Conservation (phyloP, 1,284 basidiomycete species). For the Microbotryum scabiosae region DNA sequence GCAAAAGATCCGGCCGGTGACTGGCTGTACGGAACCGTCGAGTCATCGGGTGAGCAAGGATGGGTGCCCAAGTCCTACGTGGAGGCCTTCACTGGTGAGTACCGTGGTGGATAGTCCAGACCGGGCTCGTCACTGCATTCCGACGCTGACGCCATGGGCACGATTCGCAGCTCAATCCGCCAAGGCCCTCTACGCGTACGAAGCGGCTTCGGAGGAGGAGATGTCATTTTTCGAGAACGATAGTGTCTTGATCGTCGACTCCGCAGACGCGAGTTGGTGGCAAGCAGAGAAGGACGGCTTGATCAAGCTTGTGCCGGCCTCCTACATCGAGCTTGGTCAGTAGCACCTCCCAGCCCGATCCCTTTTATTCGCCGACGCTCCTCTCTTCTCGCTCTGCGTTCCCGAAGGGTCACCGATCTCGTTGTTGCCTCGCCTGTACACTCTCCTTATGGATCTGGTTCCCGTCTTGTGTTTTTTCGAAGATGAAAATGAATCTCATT, state of each 20-base stretch:
- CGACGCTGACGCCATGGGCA: background rate
- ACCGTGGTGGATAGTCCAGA: background rate
- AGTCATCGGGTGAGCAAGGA: slow-evolving; percentile 61
- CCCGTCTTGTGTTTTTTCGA: background rate
- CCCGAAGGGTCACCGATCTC: slow-evolving; percentile 9
- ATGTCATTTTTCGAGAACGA: slow-evolving; percentile 74
- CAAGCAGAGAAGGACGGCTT: slow-evolving; percentile 75
- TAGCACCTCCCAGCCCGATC: slow-evolving; percentile 1
- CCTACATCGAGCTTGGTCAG: slow-evolving; percentile 58
- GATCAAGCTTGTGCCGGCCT: slow-evolving; percentile 79
- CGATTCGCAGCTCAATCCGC: slow-evolving; percentile 49
- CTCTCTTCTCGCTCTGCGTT: slow-evolving; percentile 4
- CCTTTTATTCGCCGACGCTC: slow-evolving; percentile 25
- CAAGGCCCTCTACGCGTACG: slow-evolving; percentile 70
- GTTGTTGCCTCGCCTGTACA: slow-evolving; percentile 1
- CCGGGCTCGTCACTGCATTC: background rate
- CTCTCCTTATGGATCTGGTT: slow-evolving; percentile 6
- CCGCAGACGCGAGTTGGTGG: slow-evolving; percentile 80
- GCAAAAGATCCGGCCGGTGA: slow-evolving; percentile 58
- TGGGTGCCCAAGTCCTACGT: slow-evolving; percentile 90
- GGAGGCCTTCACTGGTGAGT: slow-evolving; percentile 60
- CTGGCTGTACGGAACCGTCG: slow-evolving; percentile 82
- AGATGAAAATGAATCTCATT: slow-evolving; percentile 2
- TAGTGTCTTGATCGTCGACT: slow-evolving; percentile 64
- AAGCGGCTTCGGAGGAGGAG: slow-evolving; percentile 62